phyloP scores from a whole-genome alignment of 2,329 filamentous ascomycete species.

The Pseudogymnoascus destructans region DNA sequence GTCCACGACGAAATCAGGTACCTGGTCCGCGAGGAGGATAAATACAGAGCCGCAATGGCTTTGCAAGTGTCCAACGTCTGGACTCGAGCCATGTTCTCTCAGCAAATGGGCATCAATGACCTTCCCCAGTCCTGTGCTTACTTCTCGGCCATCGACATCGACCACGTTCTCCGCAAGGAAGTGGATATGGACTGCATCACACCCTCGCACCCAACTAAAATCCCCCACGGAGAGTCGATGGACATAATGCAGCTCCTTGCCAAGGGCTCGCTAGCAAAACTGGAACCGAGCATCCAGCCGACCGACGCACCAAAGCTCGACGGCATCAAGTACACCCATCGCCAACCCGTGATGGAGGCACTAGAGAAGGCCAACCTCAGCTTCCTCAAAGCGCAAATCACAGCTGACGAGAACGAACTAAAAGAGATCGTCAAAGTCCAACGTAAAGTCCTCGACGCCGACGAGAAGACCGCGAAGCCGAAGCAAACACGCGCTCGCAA shows the following conservation, averaged over 20 bases:
- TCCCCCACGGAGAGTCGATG: constrained; percentile 73
- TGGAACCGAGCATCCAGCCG: constrained; percentile 54
- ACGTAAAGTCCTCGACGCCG: background rate
- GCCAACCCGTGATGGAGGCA: constrained; percentile 66
- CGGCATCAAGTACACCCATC: constrained; percentile 52
- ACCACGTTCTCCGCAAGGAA: constrained; percentile 91
- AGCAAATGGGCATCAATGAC: constrained; percentile 93
- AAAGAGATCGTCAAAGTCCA: constrained; percentile 53
- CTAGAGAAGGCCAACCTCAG: constrained; percentile 41
- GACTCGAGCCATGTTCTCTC: constrained; percentile 94
- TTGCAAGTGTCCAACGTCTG: constrained; percentile 89
- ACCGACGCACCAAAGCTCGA: constrained; percentile 43
- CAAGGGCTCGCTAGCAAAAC: constrained; percentile 53
- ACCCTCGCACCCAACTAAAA: constrained; percentile 66
- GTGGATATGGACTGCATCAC: constrained; percentile 97
- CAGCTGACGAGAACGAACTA: constrained; percentile 59
- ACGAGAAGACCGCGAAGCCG: constrained; percentile 11
- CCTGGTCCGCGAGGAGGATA: constrained; percentile 71
- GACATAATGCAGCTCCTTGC: constrained; percentile 69
- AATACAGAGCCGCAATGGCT: constrained; percentile 82
- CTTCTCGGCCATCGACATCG: constrained; percentile 91
- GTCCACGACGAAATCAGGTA: constrained; percentile 98
- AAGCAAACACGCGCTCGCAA: constrained; percentile 15
- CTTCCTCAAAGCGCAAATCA: constrained; percentile 79
- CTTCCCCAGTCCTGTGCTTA: constrained; percentile 89